Conservation (phyloP, 225 moss, liverwort and hornwort genomes). For the Antitrichia curtipendula region DNA sequence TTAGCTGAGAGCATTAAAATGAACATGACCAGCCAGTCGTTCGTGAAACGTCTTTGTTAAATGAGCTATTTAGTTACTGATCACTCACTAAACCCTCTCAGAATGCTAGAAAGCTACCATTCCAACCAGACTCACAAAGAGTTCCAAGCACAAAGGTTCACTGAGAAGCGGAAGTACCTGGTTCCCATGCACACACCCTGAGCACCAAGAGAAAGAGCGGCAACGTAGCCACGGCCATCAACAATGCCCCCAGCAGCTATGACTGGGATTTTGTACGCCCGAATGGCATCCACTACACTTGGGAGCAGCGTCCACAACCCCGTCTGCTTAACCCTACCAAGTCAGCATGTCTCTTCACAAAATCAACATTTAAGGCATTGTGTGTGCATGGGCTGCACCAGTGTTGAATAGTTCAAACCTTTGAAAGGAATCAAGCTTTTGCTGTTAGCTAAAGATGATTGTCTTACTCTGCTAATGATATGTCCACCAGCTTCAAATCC, state of each 20-base stretch:
- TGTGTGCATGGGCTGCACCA: not conserved
- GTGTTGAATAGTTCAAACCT: not conserved
- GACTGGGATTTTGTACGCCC: constrained; percentile 45
- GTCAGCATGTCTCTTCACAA: not conserved
- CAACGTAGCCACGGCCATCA: constrained; percentile 78
- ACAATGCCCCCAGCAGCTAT: constrained; percentile 82
- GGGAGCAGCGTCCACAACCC: constrained; percentile 57
- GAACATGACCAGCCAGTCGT: no score
- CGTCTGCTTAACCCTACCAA: constrained; percentile 14
- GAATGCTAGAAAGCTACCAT: not conserved
- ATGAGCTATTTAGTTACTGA: not conserved
- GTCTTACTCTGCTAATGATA: constrained; percentile 28
- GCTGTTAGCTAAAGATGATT: not conserved
- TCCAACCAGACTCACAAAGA: not conserved
- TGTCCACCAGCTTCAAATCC: constrained; percentile 83
- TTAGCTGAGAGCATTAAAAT: not conserved
- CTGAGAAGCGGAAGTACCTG: constrained; percentile 1
- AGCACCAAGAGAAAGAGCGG: constrained; percentile 75
- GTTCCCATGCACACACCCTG: constrained; percentile 56
- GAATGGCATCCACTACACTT: constrained; percentile 61
- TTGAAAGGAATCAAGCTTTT: not conserved
- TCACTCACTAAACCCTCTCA: not conserved
- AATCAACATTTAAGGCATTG: not conserved
- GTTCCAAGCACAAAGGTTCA: not conserved
- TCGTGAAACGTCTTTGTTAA: no score